These are phyloP conservation scores for Neotropicomus parvogracilis DNA, from an alignment of 1,284 basidiomycete species.

Conservation along the genomic window DNA sequence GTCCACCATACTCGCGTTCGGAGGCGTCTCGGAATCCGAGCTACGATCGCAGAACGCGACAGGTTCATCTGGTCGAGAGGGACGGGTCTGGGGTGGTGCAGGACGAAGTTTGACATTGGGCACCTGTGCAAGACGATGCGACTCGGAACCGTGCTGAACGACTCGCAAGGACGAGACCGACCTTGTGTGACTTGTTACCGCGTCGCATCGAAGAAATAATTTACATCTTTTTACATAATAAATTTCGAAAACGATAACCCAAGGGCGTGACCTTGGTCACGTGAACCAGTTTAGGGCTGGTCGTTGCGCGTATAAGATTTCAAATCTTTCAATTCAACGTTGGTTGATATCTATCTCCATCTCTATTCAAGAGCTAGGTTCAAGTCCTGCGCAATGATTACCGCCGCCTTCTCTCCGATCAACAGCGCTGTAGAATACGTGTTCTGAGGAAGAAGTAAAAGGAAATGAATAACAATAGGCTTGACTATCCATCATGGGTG, in stretches of 20 bases:
- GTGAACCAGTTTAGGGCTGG: conserved; percentile 27
- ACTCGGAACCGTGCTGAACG: background rate
- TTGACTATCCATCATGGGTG: no score
- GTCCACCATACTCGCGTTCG: conserved; percentile 42
- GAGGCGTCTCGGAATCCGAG: conserved; percentile 33
- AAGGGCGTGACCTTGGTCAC: conserved; percentile 12
- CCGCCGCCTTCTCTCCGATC: conserved; percentile 24
- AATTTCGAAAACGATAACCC: background rate
- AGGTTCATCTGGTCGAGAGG: background rate
- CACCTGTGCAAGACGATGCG: conserved; percentile 42
- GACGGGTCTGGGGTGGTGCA: conserved; percentile 38
- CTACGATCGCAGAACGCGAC: conserved; percentile 19
- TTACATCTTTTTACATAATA: background rate
- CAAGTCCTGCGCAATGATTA: conserved; percentile 19
- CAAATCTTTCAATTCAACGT: no score
- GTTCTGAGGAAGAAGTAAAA: conserved; percentile 11
- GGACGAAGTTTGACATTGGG: conserved; percentile 75
- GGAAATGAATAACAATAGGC: background rate
- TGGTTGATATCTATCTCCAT: no score
- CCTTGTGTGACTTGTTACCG: conserved; percentile 46
- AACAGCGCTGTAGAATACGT: conserved; percentile 21
- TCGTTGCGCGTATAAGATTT: conserved; percentile 16
- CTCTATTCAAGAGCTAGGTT: background rate
- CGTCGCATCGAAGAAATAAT: conserved; percentile 29
- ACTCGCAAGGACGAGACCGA: conserved; percentile 9